Evolutionary conservation across 2,329 filamentous ascomycete species (phyloP).

Genomic region (Penicillium sp.): DNA sequence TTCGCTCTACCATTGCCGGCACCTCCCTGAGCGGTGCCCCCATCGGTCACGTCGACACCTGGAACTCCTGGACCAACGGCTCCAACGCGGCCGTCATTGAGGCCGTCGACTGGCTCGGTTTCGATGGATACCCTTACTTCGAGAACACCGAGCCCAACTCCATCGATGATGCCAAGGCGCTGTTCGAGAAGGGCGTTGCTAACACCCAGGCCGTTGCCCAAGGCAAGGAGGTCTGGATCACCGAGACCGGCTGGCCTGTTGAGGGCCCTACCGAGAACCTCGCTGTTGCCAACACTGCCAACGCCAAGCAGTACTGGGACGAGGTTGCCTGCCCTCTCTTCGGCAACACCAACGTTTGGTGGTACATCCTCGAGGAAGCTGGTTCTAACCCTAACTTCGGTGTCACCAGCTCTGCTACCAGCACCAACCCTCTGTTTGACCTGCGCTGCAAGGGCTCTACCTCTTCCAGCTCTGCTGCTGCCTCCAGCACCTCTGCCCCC

Average conservation of each 20-base stretch:
- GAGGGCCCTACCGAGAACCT: constrained; percentile 62
- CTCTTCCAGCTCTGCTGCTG: constrained; percentile 22
- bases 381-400: constrained; percentile 42
- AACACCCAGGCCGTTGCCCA: constrained; percentile 59
- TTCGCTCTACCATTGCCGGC: constrained; percentile 62
- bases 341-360: constrained; percentile 44
- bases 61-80: constrained; percentile 73
- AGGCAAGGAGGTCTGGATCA: constrained; percentile 77
- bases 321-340: constrained; percentile 67
- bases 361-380: constrained; percentile 45
- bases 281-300: constrained; percentile 62
- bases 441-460: constrained; percentile 33
- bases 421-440: constrained; percentile 41
- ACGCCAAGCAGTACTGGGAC: constrained; percentile 79
- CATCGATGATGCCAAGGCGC: constrained; percentile 61
- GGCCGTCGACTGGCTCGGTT: constrained; percentile 73
- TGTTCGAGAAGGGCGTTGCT: constrained; percentile 67
- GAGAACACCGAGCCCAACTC: constrained; percentile 66
- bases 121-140: constrained; percentile 84
- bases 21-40: constrained; percentile 56
- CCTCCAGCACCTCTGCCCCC: constrained; percentile 21
- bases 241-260: constrained; percentile 85
- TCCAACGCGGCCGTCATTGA: constrained; percentile 70
- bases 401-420: constrained; percentile 34
- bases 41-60: constrained; percentile 86